Conservation (phyloP, 805 yeast genomes). For the Lipomyces japonicus region DNA sequence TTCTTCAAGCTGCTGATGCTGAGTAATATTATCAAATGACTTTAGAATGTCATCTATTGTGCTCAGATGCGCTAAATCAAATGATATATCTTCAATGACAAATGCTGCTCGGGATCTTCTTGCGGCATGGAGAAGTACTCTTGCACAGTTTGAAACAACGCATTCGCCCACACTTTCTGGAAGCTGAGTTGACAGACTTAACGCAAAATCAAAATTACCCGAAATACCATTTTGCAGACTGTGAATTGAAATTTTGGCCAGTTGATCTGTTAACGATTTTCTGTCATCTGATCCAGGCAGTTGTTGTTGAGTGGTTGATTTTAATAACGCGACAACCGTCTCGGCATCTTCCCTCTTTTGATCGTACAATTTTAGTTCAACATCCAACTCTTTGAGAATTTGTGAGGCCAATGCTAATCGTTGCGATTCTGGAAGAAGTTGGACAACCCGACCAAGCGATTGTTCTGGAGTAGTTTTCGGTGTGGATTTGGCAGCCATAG, state of each 20-base stretch:
- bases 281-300: not conserved
- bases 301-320: not conserved
- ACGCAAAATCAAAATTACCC: not conserved
- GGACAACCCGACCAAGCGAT: not conserved
- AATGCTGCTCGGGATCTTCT: not conserved
- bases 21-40: not conserved
- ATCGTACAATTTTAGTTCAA: not conserved
- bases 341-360: not conserved
- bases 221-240: not conserved
- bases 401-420: not conserved
- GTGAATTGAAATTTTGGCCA: not conserved
- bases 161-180: constrained; percentile 1
- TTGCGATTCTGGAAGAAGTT: not conserved
- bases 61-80: not conserved
- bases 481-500: not conserved
- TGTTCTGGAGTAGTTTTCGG: not conserved
- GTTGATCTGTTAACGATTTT: not conserved
- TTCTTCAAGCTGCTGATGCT: not conserved
- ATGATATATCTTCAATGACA: constrained; percentile 12
- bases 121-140: not conserved
- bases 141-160: not conserved
- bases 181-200: not conserved
- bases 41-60: constrained; percentile 1
- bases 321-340: not conserved
- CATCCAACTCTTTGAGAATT: not conserved